phyloP scores from a whole-genome alignment of 163 green algal genomes.

The Volvox carteri region DNA sequence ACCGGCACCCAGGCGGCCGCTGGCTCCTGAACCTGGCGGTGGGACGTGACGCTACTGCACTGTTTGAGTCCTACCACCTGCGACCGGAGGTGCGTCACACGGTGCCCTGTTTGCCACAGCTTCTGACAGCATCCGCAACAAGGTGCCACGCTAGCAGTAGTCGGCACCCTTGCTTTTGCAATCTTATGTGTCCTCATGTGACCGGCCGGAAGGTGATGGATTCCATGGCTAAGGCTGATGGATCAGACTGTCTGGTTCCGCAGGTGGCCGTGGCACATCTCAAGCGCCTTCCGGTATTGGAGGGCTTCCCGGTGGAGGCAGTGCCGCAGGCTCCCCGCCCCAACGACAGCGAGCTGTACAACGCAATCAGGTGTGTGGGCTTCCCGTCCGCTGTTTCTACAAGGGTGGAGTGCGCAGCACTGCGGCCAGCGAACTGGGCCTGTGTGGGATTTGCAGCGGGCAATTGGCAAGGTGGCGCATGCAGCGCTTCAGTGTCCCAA shows the following conservation, averaged over 20 bases:
- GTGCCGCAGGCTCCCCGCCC: conserved; percentile 83
- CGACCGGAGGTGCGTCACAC: conserved; percentile 72
- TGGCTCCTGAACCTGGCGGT: conserved; percentile 89
- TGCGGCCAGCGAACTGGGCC: too few species aligned
- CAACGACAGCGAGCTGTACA: conserved; percentile 78
- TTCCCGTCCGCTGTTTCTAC: neutral
- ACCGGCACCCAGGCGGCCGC: conserved; percentile 73
- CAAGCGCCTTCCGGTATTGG: conserved; percentile 77
- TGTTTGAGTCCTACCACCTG: conserved; percentile 92
- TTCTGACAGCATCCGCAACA: too few species aligned
- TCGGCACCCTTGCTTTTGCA: too few species aligned
- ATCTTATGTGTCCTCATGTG: too few species aligned
- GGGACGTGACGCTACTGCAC: conserved; percentile 85
- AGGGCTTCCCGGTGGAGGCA: conserved; percentile 84
- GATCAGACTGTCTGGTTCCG: conserved; percentile 33
- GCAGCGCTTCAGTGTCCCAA: too few species aligned
- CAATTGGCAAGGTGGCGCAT: too few species aligned
- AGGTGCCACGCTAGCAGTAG: too few species aligned
- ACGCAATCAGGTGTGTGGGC: conserved; percentile 57
- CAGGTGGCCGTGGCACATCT: conserved; percentile 75
- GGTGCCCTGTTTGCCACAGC: neutral
- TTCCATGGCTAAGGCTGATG: too few species aligned
- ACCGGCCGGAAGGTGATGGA: too few species aligned
- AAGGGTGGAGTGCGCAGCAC: too few species aligned
- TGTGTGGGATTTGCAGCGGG: too few species aligned